These are phyloP conservation scores for Nigrospora oryzae DNA, from an alignment of 2,329 filamentous ascomycete genomes.

Conservation along the genomic window DNA sequence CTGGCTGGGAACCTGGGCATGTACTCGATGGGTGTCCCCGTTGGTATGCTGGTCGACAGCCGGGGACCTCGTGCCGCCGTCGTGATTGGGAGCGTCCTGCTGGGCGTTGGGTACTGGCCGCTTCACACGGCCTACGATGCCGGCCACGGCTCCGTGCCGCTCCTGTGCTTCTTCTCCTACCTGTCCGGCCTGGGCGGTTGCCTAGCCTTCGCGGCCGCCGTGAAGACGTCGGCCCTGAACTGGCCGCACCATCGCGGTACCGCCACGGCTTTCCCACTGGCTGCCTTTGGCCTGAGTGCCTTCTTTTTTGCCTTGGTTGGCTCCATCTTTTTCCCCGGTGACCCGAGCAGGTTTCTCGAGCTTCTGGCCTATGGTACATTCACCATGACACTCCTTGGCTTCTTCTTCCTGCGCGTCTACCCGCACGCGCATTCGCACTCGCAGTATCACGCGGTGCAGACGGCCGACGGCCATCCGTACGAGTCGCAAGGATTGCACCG, in stretches of 20 bases:
- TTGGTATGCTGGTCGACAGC: constrained; percentile 79
- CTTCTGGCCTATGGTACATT: constrained; percentile 76
- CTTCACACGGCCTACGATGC: constrained; percentile 70
- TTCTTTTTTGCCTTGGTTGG: constrained; percentile 90
- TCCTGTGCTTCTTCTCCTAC: constrained; percentile 76
- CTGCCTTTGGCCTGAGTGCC: constrained; percentile 88
- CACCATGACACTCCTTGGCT: constrained; percentile 63
- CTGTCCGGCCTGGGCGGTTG: constrained; percentile 84
- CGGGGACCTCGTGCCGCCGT: constrained; percentile 75
- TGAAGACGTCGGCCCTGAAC: constrained; percentile 83
- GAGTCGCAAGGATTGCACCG: constrained; percentile 31
- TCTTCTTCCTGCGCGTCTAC: constrained; percentile 78
- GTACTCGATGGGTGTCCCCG: constrained; percentile 83
- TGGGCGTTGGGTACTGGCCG: constrained; percentile 78
- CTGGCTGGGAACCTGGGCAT: constrained; percentile 84
- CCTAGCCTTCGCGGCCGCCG: constrained; percentile 77
- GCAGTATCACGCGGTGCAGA: constrained; percentile 48
- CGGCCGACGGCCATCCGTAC: constrained; percentile 21
- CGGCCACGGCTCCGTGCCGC: constrained; percentile 48
- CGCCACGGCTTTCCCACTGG: constrained; percentile 86
- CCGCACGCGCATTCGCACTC: constrained; percentile 35
- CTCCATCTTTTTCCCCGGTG: constrained; percentile 68
- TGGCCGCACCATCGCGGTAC: constrained; percentile 88
- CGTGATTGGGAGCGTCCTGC: constrained; percentile 61
- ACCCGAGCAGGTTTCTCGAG: constrained; percentile 74